phyloP scores from a whole-genome alignment of 352 stramenopile species.

The Phytopythium chamaehyphon region DNA sequence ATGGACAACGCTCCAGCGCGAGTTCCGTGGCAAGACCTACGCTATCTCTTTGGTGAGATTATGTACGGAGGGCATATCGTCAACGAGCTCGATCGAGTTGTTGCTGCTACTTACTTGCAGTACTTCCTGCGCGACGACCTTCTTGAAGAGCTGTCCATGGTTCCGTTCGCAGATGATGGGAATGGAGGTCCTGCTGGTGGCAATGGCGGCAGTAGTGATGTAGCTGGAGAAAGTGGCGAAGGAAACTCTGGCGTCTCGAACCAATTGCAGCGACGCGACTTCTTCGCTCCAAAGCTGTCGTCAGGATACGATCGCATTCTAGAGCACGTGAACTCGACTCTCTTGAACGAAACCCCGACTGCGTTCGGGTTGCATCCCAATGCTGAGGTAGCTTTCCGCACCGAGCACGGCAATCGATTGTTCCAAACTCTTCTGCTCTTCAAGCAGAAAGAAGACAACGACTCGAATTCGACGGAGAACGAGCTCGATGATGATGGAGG shows the following conservation, averaged over 20 bases:
- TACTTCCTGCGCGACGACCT: constrained; percentile 89
- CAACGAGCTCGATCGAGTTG: constrained; percentile 77
- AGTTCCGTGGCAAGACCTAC: constrained; percentile 88
- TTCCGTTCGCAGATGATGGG: constrained; percentile 75
- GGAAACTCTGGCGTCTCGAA: constrained; percentile 17
- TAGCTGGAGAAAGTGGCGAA: constrained; percentile 11
- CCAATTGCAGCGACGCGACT: constrained; percentile 42
- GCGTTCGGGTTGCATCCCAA: constrained; percentile 93
- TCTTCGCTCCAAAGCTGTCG: constrained; percentile 68
- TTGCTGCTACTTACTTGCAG: constrained; percentile 77
- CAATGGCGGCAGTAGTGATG: constrained; percentile 11
- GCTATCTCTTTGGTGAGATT: constrained; percentile 87
- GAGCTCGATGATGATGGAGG: constrained; percentile 10
- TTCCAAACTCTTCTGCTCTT: constrained; percentile 81
- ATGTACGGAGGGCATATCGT: constrained; percentile 89
- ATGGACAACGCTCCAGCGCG: constrained; percentile 89
- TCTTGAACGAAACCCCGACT: constrained; percentile 80
- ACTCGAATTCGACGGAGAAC: constrained; percentile 14
- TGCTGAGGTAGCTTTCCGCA: constrained; percentile 91
- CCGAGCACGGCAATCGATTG: constrained; percentile 71
- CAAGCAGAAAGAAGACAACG: constrained; percentile 34
- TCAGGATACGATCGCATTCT: constrained; percentile 78
- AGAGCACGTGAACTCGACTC: constrained; percentile 83
- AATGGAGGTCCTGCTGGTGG: constrained; percentile 9
- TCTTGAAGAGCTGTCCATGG: constrained; percentile 87